These are phyloP conservation scores for Aspergillus tanneri DNA, from an alignment of 2,329 filamentous ascomycete species.

Conservation along the genomic window DNA sequence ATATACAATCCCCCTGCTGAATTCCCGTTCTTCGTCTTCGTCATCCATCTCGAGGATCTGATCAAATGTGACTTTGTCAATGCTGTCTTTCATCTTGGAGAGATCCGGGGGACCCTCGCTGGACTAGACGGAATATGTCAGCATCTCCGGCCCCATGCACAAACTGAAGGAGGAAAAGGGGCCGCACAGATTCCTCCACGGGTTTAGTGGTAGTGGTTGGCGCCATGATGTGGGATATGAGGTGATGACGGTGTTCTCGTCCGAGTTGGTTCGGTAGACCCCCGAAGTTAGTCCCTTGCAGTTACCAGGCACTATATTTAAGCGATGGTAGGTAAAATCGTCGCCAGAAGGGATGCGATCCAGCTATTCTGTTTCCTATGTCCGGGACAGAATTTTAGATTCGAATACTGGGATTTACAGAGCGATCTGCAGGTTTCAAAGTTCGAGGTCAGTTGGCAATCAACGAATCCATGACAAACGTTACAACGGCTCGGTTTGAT, in stretches of 20 bases:
- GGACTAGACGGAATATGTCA: constrained; percentile 38
- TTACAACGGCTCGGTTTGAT: constrained; percentile 17
- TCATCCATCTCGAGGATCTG: constrained; percentile 99
- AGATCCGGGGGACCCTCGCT: constrained; percentile 47
- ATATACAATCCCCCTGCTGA: constrained; percentile 83
- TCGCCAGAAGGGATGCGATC: no score
- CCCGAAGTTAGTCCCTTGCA: no score
- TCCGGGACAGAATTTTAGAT: constrained; percentile 1
- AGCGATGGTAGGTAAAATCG: no score
- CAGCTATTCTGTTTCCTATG: constrained; percentile 1
- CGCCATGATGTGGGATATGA: constrained; percentile 24
- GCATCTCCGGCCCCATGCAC: no score
- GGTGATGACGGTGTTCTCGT: background rate
- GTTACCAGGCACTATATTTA: no score
- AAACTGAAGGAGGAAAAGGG: constrained; percentile 1
- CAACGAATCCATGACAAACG: constrained; percentile 13
- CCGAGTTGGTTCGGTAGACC: no score
- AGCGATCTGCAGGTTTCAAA: constrained; percentile 17
- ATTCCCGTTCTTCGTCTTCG: constrained; percentile 79
- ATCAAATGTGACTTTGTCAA: constrained; percentile 79
- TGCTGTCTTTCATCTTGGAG: constrained; percentile 68
- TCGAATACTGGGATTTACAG: constrained; percentile 19
- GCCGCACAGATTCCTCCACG: constrained; percentile 28
- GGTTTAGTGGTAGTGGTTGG: constrained; percentile 29
- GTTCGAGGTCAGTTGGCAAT: constrained; percentile 19